Base-by-base conservation (phyloP, 2,329 filamentous ascomycete species). In the Nothomitra cinnamomea region DNA sequence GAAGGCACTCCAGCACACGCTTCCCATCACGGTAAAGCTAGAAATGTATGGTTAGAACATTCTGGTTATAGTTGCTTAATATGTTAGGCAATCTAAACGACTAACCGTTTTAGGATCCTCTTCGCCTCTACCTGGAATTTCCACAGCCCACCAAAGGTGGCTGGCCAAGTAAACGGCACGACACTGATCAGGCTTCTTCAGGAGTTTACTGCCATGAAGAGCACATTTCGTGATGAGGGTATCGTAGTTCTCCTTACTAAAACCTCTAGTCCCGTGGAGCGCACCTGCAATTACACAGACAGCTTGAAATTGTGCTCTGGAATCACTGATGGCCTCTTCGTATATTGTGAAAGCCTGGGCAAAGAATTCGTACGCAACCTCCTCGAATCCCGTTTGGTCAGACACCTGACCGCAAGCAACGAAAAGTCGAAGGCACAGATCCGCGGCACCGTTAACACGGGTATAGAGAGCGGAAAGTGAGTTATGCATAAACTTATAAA, bases 321-420 rank as follows among this genome's bases (percentile, higher is more conserved):
- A 95, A 66, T 98, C 94, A 57, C 87, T 92, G 58, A 98, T 85
- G 0, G 87, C 84, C 67, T 98, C 92, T 65, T 98, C 92, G 64
- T 98, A 98, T 7, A 96, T 87, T 0, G 90, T 96, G 62, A 98
- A 98, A 0, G 92, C 90, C 67, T 98, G 92, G 0, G 92, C 92
- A 61, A 95, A 96, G 71, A 94, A 98, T 65, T 98, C 92, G 66
- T 98, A 98, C 10, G 88, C 85, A 42, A 95, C 87, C 69, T 98
- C 92, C 65, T 98, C 90, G 60, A 94, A 94, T 1, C 85, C 85
- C 10, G 82, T 87, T 67, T 92, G 83, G 61, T 95, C 89, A 10
- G 92, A 89, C 32, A 94, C 85, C 70, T 95, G 89, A 21, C 92
- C 92, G 63, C 88, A 94, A 42, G 86, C 82, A 60, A 92, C 83